Conservation (phyloP, 1,284 basidiomycete genomes). For the Mrakiaceae sp. region DNA sequence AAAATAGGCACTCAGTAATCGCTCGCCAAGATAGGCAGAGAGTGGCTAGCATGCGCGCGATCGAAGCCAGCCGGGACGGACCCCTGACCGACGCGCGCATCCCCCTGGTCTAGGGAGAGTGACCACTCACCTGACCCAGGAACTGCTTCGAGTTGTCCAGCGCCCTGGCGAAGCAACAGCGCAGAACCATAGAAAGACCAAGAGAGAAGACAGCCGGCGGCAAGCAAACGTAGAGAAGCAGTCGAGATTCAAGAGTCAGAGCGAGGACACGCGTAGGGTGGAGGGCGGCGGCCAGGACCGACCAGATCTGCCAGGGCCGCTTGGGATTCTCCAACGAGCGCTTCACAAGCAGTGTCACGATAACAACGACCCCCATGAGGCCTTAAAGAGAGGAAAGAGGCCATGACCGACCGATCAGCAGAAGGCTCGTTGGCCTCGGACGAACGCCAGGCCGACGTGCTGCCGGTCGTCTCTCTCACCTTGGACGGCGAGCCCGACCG, state of each 20-base stretch:
- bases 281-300: not conserved
- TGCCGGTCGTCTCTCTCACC: too few relatives aligned
- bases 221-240: not conserved
- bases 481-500: too few relatives aligned
- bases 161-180: not conserved
- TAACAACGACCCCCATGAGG: constrained; percentile 12
- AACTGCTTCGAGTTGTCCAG: constrained; percentile 8
- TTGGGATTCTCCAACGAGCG: constrained; percentile 14
- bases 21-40: too few relatives aligned
- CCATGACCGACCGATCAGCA: too few relatives aligned
- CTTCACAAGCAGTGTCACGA: constrained; percentile 10
- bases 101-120: too few relatives aligned
- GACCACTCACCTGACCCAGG: not conserved
- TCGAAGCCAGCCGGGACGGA: not conserved
- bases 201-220: not conserved
- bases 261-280: not conserved
- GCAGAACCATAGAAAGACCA: not conserved
- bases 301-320: constrained; percentile 16
- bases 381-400: not conserved
- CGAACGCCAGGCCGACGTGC: too few relatives aligned
- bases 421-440: too few relatives aligned
- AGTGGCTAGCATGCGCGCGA: not conserved
- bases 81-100: too few relatives aligned
- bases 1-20: too few relatives aligned
- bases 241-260: not conserved